Evolutionary conservation across 495 filamentous ascomycete species (phyloP), one percentile per base, ranked within the genome.

Genomic region (Neurospora discreta): DNA sequence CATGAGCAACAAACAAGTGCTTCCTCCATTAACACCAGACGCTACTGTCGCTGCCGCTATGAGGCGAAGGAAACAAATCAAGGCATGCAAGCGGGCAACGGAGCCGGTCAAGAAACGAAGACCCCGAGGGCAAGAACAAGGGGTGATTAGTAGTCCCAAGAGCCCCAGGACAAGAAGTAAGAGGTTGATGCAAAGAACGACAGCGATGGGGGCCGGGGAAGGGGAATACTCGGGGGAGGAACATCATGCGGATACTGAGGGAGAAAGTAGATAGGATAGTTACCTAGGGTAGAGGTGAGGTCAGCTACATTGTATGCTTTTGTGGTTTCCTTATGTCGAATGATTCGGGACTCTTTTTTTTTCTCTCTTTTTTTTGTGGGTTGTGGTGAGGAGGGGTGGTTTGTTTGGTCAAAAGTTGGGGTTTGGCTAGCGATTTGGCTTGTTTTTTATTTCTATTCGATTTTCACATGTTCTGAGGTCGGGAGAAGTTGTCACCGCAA

Each of bases 61-160:
- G 3, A 74, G 70, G 69, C 69, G 80, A 68, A 72, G 80, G 41
- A 81, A 80, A 73, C 75, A 83, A 30, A 73, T 69, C 6, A 84
- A 79, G 71, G 68, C 78, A 15, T 70, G 44, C 13, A 75, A 78
- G 71, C 70, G 80, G 10, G 72, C 77, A 8, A 33, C 52, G 9
- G 52, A 60, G 26, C 73, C 74, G 6, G 68, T 38, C 8, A 65
- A 60, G 20, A 70, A 20, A 40, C 39, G 46, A 69, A 70, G 33
- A 36, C 72, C n/a, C 68, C 68, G 44, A 73, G 71, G 42, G 18
- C 20, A 16, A 18, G 41, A 16, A 78, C n/a, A 11, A 20, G 60
- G 46, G 10, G 58, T 38, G 38, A 39, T 42, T 15, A 20, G 18
- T 36, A 44, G 8, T 1, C 39, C 60, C 16, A 72, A 39, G 23